Evolutionary conservation across 768 basidiomycete species (phyloP).

Genomic region (Naganishia kalamii): DNA sequence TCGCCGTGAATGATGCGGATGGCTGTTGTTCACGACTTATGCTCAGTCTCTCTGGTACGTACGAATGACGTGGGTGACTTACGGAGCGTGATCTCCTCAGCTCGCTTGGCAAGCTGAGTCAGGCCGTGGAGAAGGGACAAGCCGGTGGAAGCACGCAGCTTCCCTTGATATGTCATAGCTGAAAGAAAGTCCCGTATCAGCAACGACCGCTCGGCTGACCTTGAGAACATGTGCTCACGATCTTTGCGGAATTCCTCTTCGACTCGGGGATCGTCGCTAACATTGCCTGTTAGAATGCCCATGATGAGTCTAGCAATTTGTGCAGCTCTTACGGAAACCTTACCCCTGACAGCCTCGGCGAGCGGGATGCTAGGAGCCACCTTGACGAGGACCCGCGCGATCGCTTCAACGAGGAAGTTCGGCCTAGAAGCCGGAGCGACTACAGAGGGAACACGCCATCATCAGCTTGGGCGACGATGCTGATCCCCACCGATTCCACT

Average conservation of each 20-base stretch:
- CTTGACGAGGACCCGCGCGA: slow-evolving; percentile 35
- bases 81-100: slow-evolving; percentile 40
- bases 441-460: not conserved
- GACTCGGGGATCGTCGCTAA: slow-evolving; percentile 48
- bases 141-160: slow-evolving; percentile 46
- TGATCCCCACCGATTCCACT: not conserved
- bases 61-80: slow-evolving; percentile 20
- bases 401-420: slow-evolving; percentile 29
- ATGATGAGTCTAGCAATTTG: not conserved
- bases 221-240: slow-evolving; percentile 29
- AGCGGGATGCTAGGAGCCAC: slow-evolving; percentile 42
- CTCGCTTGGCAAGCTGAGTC: slow-evolving; percentile 35
- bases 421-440: slow-evolving; percentile 44
- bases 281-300: slow-evolving; percentile 33
- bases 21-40: slow-evolving; percentile 25
- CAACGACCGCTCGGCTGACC: not conserved
- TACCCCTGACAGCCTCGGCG: slow-evolving; percentile 40
- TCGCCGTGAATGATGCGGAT: slow-evolving; percentile 48
- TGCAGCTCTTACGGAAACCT: not conserved
- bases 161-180: slow-evolving; percentile 46
- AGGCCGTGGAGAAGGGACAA: slow-evolving; percentile 44
- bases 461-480: not conserved
- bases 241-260: slow-evolving; percentile 46
- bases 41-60: too few species aligned
- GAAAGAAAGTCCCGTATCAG: not conserved